Conservation (phyloP, 2,329 filamentous ascomycete species). For the Sporothrix variecibatus region DNA sequence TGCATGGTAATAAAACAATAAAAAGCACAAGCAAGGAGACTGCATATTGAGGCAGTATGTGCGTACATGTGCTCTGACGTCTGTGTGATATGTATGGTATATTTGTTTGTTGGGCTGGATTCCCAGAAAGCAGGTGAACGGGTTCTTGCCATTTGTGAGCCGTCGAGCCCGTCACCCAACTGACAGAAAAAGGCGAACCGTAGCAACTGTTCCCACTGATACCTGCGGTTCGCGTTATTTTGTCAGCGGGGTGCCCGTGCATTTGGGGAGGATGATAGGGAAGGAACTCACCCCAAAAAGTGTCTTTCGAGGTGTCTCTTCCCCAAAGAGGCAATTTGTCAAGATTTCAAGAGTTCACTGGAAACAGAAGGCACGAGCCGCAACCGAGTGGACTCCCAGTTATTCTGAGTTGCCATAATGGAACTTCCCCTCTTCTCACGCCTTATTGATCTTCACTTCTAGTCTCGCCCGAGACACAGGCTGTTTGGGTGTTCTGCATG, state of each 20-base stretch:
- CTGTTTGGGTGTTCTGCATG: conserved; percentile 7
- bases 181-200: no score
- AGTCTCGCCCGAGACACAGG: not conserved
- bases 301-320: not conserved
- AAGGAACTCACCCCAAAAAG: not conserved
- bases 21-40: conserved; percentile 22
- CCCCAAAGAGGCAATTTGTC: conserved; percentile 12
- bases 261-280: not conserved
- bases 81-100: not conserved
- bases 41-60: not conserved
- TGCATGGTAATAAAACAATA: not conserved
- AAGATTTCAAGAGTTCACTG: not conserved
- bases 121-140: not conserved
- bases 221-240: no score
- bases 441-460: not conserved
- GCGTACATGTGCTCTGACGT: conserved; percentile 6
- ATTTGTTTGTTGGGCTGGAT: not conserved
- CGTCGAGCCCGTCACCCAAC: no score
- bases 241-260: not conserved
- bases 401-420: not conserved
- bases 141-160: not conserved
- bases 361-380: conserved; percentile 12
- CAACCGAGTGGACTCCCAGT: not conserved
- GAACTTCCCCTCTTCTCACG: not conserved
- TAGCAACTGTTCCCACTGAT: no score